phyloP scores from a whole-genome alignment of 805 yeast species.

The Tetrapisispora phaffii region DNA sequence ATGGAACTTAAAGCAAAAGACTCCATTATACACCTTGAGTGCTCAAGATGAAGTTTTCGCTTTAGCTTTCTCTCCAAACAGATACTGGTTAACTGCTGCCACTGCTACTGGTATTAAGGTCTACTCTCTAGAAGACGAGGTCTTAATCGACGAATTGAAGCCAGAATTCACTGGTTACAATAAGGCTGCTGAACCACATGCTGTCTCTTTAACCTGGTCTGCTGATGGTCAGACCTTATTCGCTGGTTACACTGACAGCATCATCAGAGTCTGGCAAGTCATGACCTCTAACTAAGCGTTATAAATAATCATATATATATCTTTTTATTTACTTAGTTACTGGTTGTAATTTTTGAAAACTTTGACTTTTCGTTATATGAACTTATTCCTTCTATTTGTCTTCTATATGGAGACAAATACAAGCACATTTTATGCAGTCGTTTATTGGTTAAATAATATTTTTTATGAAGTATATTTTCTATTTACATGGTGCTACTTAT shows the following conservation, averaged over 20 bases:
- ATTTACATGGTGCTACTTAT: not conserved
- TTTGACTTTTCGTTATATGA: not conserved
- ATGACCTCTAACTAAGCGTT: slow-evolving; percentile 60
- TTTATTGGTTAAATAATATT: not conserved
- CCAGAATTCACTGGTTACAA: slow-evolving; percentile 88
- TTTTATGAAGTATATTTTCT: no score
- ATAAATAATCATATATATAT: no score
- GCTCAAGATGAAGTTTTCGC: slow-evolving; percentile 97
- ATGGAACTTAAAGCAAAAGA: slow-evolving; percentile 88
- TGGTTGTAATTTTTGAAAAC: not conserved
- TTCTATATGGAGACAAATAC: no score
- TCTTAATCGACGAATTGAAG: slow-evolving; percentile 91
- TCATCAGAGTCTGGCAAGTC: slow-evolving; percentile 99
- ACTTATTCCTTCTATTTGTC: no score
- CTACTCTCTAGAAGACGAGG: slow-evolving; percentile 93
- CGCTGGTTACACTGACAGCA: slow-evolving; percentile 99
- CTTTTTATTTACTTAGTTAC: not conserved
- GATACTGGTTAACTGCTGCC: slow-evolving; percentile 99
- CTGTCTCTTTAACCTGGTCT: slow-evolving; percentile 98
- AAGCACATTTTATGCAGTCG: no score
- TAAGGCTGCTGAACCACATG: slow-evolving; percentile 95
- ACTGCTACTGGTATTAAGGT: slow-evolving; percentile 96
- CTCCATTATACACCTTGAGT: slow-evolving; percentile 82
- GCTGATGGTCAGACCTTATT: slow-evolving; percentile 99
- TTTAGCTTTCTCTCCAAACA: slow-evolving; percentile 99